Evolutionary conservation across 805 yeast species (phyloP).

Genomic region (Barnettozyma siamensis): DNA sequence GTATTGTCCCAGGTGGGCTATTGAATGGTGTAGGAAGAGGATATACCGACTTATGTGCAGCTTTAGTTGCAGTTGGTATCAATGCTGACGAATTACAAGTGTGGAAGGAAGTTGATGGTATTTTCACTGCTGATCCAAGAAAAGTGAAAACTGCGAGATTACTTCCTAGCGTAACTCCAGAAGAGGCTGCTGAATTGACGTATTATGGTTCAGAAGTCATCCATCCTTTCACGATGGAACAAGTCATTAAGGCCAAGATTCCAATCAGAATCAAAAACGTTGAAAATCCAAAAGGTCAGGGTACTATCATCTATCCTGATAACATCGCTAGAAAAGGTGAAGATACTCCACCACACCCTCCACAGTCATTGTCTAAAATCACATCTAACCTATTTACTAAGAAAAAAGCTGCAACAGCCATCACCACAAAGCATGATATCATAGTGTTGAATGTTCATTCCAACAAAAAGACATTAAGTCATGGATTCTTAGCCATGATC

Average conservation of each 20-base stretch:
- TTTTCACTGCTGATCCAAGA: constrained; percentile 97
- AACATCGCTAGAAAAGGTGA: constrained; percentile 81
- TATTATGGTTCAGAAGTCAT: constrained; percentile 97
- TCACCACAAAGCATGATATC: constrained; percentile 89
- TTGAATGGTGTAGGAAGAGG: constrained; percentile 94
- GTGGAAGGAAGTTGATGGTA: constrained; percentile 99
- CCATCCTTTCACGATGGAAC: constrained; percentile 99
- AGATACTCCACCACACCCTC: constrained; percentile 92
- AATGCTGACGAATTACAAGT: constrained; percentile 92
- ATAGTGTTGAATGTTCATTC: constrained; percentile 92
- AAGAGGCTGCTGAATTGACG: constrained; percentile 97
- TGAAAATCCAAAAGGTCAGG: constrained; percentile 86
- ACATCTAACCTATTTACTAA: constrained; percentile 36
- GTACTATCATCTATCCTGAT: constrained; percentile 93
- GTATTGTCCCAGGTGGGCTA: constrained; percentile 92
- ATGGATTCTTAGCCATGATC: constrained; percentile 90
- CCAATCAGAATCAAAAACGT: constrained; percentile 97
- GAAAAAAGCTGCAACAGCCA: constrained; percentile 83
- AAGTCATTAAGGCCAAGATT: constrained; percentile 90
- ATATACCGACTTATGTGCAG: constrained; percentile 96
- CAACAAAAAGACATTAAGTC: constrained; percentile 85
- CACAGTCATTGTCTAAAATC: constrained; percentile 52
- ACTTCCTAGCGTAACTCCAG: constrained; percentile 87
- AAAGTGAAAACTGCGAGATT: constrained; percentile 88
- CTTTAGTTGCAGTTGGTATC: constrained; percentile 87